phyloP scores from a whole-genome alignment of 2,329 filamentous ascomycete species.

The Myriosclerotinia curreyana region DNA sequence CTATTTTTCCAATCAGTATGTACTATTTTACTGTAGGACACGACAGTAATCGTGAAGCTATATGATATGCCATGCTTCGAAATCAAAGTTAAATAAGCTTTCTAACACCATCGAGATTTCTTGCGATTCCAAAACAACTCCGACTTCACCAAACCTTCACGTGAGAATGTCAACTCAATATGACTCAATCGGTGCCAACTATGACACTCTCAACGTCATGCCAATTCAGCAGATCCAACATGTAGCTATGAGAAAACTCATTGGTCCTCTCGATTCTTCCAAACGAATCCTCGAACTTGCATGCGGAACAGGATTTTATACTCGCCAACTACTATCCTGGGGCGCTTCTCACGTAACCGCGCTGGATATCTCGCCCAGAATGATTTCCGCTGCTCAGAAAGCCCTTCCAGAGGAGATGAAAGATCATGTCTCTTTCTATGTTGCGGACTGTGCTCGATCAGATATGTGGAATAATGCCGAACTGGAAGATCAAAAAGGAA shows the following conservation, averaged over 20 bases:
- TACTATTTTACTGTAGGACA: background rate
- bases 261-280: background rate
- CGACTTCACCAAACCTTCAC: background rate
- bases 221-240: conserved; percentile 1
- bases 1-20: background rate
- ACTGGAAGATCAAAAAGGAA: conserved; percentile 1
- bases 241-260: background rate
- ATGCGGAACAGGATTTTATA: conserved; percentile 13
- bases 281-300: conserved; percentile 8
- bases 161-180: conserved; percentile 11
- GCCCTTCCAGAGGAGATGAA: background rate
- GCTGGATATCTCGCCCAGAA: background rate
- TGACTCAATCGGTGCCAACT: conserved; percentile 4
- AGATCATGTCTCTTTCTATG: background rate
- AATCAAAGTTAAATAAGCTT: background rate
- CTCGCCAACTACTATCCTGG: background rate
- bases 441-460: background rate
- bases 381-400: background rate
- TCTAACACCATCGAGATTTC: background rate
- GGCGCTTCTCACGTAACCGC: conserved; percentile 13
- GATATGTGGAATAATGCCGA: background rate
- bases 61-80: background rate
- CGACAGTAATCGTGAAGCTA: background rate
- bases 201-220: background rate
- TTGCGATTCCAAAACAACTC: background rate